Conservation (phyloP, 169 alveolate genomes). For the Plasmodium knowlesi region DNA sequence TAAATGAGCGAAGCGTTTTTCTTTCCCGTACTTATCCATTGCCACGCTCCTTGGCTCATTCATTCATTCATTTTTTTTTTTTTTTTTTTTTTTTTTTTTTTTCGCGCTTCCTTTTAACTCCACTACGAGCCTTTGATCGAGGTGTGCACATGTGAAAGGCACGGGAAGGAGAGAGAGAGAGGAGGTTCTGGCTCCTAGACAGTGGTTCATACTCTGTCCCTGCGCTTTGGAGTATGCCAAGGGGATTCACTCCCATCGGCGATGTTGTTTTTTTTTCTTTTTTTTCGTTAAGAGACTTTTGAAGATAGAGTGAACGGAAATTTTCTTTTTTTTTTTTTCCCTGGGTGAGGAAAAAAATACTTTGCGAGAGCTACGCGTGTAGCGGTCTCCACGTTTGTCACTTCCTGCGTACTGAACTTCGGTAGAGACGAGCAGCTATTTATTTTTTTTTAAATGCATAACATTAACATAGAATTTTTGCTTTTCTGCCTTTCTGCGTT, state of each 20-base stretch:
- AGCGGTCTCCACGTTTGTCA: neutral
- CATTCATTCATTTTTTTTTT: neutral
- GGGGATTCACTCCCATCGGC: neutral
- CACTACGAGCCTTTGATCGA: neutral
- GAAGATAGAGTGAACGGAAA: neutral
- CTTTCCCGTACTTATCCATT: neutral
- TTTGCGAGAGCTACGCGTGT: neutral
- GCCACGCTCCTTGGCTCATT: neutral
- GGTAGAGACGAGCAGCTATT: neutral
- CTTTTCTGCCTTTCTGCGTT: neutral
- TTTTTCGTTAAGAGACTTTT: neutral
- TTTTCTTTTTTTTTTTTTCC: neutral
- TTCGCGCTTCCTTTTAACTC: neutral
- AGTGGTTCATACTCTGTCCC: neutral
- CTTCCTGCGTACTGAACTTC: neutral
- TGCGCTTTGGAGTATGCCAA: neutral
- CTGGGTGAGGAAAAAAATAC: neutral
- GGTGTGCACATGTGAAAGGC: neutral
- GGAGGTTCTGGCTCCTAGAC: neutral
- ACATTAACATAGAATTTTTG: neutral
- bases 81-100: neutral
- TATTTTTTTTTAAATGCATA: neutral
- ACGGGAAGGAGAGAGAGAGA: neutral
- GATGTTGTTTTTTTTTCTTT: neutral
- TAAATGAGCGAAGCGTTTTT: neutral